These are phyloP conservation scores for Scorias spongiosa DNA, from an alignment of 2,329 filamentous ascomycete genomes.

Conservation along the genomic window DNA sequence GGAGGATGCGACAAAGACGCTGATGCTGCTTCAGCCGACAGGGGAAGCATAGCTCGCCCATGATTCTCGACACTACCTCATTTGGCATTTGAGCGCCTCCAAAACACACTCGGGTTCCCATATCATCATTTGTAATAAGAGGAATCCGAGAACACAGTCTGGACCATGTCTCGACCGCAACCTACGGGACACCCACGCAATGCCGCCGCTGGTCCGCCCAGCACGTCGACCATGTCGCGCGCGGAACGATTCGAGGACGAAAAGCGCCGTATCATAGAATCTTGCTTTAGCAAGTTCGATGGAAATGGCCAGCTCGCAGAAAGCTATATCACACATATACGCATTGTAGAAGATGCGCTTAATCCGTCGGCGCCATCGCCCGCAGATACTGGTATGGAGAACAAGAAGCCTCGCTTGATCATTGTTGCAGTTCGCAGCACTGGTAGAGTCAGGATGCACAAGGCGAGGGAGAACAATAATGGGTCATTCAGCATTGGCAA, in stretches of 20 bases:
- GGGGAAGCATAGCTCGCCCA: too few species aligned
- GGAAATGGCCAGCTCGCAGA: slow-evolving; percentile 70
- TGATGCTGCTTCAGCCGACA: too few species aligned
- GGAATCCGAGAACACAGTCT: too few species aligned
- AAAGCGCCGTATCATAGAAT: slow-evolving; percentile 85
- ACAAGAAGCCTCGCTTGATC: slow-evolving; percentile 80
- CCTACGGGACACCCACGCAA: not conserved
- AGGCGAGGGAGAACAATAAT: slow-evolving; percentile 88
- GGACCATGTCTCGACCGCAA: not conserved
- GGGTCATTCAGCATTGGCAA: slow-evolving; percentile 95
- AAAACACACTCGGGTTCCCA: too few species aligned
- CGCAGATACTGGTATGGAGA: slow-evolving; percentile 53
- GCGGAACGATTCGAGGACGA: slow-evolving; percentile 94
- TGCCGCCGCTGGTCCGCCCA: not conserved
- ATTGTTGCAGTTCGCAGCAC: slow-evolving; percentile 88
- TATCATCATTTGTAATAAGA: too few species aligned
- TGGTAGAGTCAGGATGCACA: slow-evolving; percentile 86
- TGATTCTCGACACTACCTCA: too few species aligned
- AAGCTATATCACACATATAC: slow-evolving; percentile 95
- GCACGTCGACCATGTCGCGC: slow-evolving; percentile 15
- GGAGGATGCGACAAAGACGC: too few species aligned
- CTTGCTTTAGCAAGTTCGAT: slow-evolving; percentile 85
- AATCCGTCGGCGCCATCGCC: slow-evolving; percentile 76
- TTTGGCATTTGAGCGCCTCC: too few species aligned
- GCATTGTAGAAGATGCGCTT: slow-evolving; percentile 71